Evolutionary conservation across 1,284 basidiomycete species (phyloP), one percentile per base, ranked within the genome.

Genomic region (Ceratobasidium sp.): DNA sequence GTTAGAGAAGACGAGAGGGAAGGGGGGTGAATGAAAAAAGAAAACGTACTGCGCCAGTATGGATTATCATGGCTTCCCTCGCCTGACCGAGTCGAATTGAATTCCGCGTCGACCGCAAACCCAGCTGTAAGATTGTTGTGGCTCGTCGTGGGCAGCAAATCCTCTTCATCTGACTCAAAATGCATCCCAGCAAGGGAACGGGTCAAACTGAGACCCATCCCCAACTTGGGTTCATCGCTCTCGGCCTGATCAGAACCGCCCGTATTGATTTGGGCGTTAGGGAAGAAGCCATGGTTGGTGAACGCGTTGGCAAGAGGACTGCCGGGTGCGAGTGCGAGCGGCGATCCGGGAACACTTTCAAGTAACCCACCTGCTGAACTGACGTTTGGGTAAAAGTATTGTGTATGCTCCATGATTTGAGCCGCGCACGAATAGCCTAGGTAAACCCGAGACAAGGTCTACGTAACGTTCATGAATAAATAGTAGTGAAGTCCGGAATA

Each of bases 291-390:
- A 26, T 76, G 64, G 28, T 23, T 54, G 40, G 48, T 54, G 17
- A 76, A 76, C 12, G 73, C 73, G 23, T 67, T 76, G 52, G 62
- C 64, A 15, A 76, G 64, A 9, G 73, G 73, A 44, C 62, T 66
- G n/a, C 73, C 62, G 2, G 73, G 73, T 2, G 73, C 73, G 52
- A 76, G 73, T n/a, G 73, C 73, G 28, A 76, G 73, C 7, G 73
- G 73, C 1, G 46, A 54, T 0, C 73, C 73, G 3, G 73, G 73
- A 7, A 67, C 73, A 38, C 73, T 76, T 40, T 50, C 66, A n/a
- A n/a, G n/a, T n/a, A n/a, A n/a, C n/a, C n/a, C n/a, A n/a, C n/a
- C n/a, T n/a, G n/a, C n/a, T n/a, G n/a, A n/a, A n/a, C n/a, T n/a
- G n/a, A n/a, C n/a, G n/a, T n/a, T n/a, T n/a, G n/a, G n/a, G n/a